phyloP scores from a whole-genome alignment of 2,329 filamentous ascomycete genomes.

The Aureobasidium sp. region DNA sequence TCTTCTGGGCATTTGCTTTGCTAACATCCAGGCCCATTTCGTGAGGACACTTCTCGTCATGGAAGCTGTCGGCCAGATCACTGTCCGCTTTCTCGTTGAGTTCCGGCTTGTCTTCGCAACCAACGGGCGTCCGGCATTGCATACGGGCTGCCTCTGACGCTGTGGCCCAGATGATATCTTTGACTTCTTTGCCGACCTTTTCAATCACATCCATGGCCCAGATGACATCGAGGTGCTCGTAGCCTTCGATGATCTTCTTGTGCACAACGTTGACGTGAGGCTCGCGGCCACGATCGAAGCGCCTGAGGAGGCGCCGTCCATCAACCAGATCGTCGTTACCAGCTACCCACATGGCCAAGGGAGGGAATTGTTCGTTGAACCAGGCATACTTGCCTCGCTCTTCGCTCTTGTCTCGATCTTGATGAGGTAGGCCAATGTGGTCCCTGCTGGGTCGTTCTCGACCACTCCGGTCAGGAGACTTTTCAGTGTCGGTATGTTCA shows the following conservation, averaged over 20 bases:
- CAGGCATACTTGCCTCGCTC: constrained; percentile 52
- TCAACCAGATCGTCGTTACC: constrained; percentile 81
- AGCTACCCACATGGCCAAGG: constrained; percentile 81
- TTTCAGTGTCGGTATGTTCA: constrained; percentile 14
- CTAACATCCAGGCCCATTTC: background rate
- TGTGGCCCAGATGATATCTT: constrained; percentile 79
- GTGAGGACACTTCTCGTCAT: background rate
- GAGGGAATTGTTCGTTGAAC: constrained; percentile 74
- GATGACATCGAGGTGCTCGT: constrained; percentile 90
- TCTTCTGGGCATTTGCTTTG: background rate
- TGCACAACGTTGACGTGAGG: constrained; percentile 76
- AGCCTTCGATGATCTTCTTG: constrained; percentile 72
- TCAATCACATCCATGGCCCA: constrained; percentile 88
- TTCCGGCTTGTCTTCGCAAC: constrained; percentile 46
- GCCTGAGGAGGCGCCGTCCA: constrained; percentile 62
- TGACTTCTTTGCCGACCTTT: constrained; percentile 72
- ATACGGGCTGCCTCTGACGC: constrained; percentile 48
- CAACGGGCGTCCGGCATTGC: constrained; percentile 56
- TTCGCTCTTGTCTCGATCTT: constrained; percentile 24
- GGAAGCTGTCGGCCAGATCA: background rate
- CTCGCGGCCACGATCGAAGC: constrained; percentile 71
- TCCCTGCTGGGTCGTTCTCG: background rate
- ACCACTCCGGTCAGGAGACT: background rate
- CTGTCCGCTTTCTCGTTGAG: background rate
- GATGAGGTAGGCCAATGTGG: constrained; percentile 13